These are phyloP conservation scores for Ganoderma leucocontextum DNA, from an alignment of 1,284 basidiomycete species.

Conservation along the genomic window DNA sequence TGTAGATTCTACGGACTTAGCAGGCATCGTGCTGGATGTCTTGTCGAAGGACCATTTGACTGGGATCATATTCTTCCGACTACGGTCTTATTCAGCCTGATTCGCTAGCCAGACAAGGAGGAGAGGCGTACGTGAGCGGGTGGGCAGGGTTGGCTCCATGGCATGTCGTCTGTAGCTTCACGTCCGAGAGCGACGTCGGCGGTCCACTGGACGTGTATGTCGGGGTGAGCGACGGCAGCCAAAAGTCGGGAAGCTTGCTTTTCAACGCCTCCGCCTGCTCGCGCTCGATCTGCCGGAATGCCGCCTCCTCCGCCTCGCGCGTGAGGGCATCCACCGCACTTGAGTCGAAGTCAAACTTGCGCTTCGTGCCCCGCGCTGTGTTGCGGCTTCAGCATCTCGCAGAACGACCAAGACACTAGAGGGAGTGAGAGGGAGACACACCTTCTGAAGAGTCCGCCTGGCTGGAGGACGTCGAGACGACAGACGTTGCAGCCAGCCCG, in stretches of 20 bases:
- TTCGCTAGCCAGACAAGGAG: neutral
- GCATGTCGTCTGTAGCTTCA: slow-evolving; percentile 89
- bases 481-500: slow-evolving; percentile 57
- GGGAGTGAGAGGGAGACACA: slow-evolving; percentile 35
- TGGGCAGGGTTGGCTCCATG: slow-evolving; percentile 80
- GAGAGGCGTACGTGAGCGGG: slow-evolving; percentile 67
- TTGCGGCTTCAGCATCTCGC: neutral
- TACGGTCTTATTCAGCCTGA: slow-evolving; percentile 38
- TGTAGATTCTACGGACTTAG: slow-evolving; percentile 52
- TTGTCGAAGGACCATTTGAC: slow-evolving; percentile 75
- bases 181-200: slow-evolving; percentile 72
- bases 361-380: slow-evolving; percentile 66
- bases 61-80: slow-evolving; percentile 79
- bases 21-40: slow-evolving; percentile 39
- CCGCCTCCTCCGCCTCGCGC: slow-evolving; percentile 85
- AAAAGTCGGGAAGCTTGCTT: slow-evolving; percentile 92
- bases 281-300: slow-evolving; percentile 79
- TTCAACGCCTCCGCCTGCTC: slow-evolving; percentile 88
- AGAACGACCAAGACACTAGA: neutral
- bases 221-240: slow-evolving; percentile 90
- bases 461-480: slow-evolving; percentile 49
- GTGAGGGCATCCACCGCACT: slow-evolving; percentile 75
- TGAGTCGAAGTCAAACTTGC: slow-evolving; percentile 82
- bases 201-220: slow-evolving; percentile 72
- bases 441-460: slow-evolving; percentile 44